Evolutionary conservation across 163 green algal species (phyloP).

Genomic region (Prototheca cutis): DNA sequence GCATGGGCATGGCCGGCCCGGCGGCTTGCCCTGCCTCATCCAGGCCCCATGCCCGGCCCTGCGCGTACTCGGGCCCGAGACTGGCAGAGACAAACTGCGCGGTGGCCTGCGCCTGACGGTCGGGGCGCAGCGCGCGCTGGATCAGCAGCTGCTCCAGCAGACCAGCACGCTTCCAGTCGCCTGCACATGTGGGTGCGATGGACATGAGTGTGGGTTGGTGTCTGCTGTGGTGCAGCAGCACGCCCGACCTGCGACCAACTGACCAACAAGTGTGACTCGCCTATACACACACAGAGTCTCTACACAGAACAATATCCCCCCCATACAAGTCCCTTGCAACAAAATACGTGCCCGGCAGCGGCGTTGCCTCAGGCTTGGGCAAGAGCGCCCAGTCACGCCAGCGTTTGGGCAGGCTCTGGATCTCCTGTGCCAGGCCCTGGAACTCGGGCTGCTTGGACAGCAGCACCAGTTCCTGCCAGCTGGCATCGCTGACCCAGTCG

Average conservation of each 20-base stretch:
- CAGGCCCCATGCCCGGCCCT: slow-evolving; percentile 67
- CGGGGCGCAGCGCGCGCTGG: slow-evolving; percentile 71
- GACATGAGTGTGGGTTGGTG: too few relatives aligned
- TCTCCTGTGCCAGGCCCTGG: slow-evolving; percentile 65
- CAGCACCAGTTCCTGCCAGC: slow-evolving; percentile 49
- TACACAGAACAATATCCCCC: too few relatives aligned
- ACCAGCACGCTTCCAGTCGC: slow-evolving; percentile 87
- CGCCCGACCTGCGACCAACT: too few relatives aligned
- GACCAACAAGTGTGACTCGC: too few relatives aligned
- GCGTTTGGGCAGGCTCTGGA: slow-evolving; percentile 68
- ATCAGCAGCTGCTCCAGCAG: slow-evolving; percentile 77
- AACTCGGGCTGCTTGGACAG: slow-evolving; percentile 76
- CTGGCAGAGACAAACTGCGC: slow-evolving; percentile 61
- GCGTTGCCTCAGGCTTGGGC: slow-evolving; percentile 78
- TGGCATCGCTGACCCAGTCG: slow-evolving; percentile 67
- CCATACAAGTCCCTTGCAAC: too few relatives aligned
- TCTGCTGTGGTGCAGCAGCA: too few relatives aligned
- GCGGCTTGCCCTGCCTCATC: slow-evolving; percentile 44
- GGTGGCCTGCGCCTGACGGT: slow-evolving; percentile 76
- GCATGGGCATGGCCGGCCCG: slow-evolving; percentile 60
- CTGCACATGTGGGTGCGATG: too few relatives aligned
- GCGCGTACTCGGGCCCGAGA: slow-evolving; percentile 55
- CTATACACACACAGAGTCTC: too few relatives aligned
- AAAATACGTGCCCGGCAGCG: too few relatives aligned
- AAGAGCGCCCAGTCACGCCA: slow-evolving; percentile 88